These are phyloP conservation scores for Glomus cerebriforme DNA, from an alignment of 192 early-diverging fungal species.

Conservation along the genomic window DNA sequence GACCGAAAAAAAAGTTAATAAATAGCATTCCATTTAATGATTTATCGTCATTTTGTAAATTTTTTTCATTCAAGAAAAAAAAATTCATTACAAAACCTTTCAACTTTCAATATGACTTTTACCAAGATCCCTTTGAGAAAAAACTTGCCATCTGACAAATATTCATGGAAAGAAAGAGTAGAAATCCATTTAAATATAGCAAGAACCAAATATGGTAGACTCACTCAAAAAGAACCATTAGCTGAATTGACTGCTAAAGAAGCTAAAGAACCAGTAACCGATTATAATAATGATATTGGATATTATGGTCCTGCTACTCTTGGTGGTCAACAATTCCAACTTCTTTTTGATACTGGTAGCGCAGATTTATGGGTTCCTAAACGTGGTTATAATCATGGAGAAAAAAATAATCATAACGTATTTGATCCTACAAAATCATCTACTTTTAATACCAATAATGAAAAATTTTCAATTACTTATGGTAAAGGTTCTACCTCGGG, in stretches of 20 bases:
- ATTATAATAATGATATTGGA: constrained; percentile 42
- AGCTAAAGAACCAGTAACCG: background rate
- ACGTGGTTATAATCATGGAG: constrained; percentile 19
- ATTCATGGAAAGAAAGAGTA: background rate
- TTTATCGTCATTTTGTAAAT: too few species aligned
- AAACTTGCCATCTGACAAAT: background rate
- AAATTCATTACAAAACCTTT: too few species aligned
- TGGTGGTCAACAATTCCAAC: constrained; percentile 58
- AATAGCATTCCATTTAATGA: too few species aligned
- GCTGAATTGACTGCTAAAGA: background rate
- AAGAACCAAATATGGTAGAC: background rate
- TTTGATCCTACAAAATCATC: constrained; percentile 34
- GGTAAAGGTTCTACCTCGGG: constrained; percentile 42
- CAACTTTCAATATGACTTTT: too few species aligned
- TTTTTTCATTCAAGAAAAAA: too few species aligned
- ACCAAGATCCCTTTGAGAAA: background rate
- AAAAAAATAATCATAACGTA: constrained; percentile 31
- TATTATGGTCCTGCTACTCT: constrained; percentile 55
- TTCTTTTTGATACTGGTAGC: constrained; percentile 62
- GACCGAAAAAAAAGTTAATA: too few species aligned
- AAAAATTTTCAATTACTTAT: constrained; percentile 38
- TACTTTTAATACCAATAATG: constrained; percentile 31
- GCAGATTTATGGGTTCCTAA: constrained; percentile 57
- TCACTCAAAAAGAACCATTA: too few species aligned
- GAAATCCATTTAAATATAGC: background rate